These are phyloP conservation scores for Salix purpurea DNA, from an alignment of 345 rosid genomes.

Conservation along the genomic window DNA sequence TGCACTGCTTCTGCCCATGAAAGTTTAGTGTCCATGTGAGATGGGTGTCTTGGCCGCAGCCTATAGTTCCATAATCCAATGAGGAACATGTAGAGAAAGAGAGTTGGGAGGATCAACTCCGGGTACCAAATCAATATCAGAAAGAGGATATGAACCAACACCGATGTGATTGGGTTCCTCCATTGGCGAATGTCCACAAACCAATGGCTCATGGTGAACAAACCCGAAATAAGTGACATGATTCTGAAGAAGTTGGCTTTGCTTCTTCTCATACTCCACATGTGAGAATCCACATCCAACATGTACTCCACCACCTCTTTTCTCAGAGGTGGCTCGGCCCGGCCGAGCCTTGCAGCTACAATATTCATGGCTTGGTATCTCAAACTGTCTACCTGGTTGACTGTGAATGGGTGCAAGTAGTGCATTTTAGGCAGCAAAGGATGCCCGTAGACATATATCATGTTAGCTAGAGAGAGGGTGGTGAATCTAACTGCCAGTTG, in stretches of 20 bases:
- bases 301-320: slow-evolving; percentile 84
- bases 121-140: slow-evolving; percentile 70
- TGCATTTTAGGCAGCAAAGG: slow-evolving; percentile 90
- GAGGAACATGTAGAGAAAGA: slow-evolving; percentile 70
- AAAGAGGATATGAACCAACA: slow-evolving; percentile 59
- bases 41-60: slow-evolving; percentile 25
- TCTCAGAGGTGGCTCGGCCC: slow-evolving; percentile 81
- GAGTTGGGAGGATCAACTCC: slow-evolving; percentile 62
- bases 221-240: slow-evolving; percentile 55
- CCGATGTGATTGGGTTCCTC: slow-evolving; percentile 62
- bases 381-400: slow-evolving; percentile 67
- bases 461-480: slow-evolving; percentile 56
- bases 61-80: slow-evolving; percentile 76
- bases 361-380: slow-evolving; percentile 82
- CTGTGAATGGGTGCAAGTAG: slow-evolving; percentile 69
- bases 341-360: slow-evolving; percentile 62
- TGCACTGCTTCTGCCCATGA: slow-evolving; percentile 4
- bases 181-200: slow-evolving; percentile 62
- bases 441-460: slow-evolving; percentile 55
- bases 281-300: slow-evolving; percentile 81
- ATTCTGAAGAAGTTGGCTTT: slow-evolving; percentile 84
- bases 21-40: neutral
- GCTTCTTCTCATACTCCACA: slow-evolving; percentile 95
- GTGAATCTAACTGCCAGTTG: slow-evolving; percentile 66
- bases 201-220: slow-evolving; percentile 48